Base-by-base conservation (phyloP, 2,329 filamentous ascomycete species). In the Penicillium vulpinum region DNA sequence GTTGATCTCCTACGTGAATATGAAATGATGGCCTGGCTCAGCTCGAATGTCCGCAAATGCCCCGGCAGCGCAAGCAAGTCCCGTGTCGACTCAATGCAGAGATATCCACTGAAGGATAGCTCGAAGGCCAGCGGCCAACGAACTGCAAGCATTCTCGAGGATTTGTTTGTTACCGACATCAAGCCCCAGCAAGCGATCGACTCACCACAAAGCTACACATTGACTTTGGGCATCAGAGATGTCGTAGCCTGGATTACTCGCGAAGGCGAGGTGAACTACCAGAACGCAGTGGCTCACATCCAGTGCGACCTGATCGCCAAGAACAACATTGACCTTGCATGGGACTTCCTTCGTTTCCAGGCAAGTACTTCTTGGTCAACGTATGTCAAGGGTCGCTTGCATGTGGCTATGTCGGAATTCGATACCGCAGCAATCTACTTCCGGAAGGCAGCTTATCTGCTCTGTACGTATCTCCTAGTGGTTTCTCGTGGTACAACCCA, bases 351-450 rank as follows among this genome's bases (percentile, higher is more conserved):
- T 82, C 80, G 87, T 77, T 78, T 89, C 81, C 64, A 87, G 51
- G 77, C 81, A 8, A 78, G 77, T 44, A 81, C 80, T 1, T 77
- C 81, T 29, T 88, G 85, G 86, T 78, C 83, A 15, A 82, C 78
- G 6, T 99, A 99, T 70, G 83, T 97, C 5, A 91, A 92, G 72
- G 94, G 90, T 2, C 87, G 94, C 29, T 82, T 96, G 47, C 83
- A 85, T 62, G 79, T 97, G 33, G 85, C 87, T 5, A 83, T 88
- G 61, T 88, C 88, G 52, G 88, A 96, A 68, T 87, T 87, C 70
- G 83, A 85, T 56, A 81, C 85, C 38, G 93, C 94, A 53, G 85
- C 90, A 28, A 78, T 84, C 28, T 85, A 86, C 68, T 97, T 99
- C 75, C 87, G 87, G 64, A 93, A 89, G 70, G 90, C 92, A 58